Conservation (phyloP, 352 stramenopile species). For the Globisporangium parvum region DNA sequence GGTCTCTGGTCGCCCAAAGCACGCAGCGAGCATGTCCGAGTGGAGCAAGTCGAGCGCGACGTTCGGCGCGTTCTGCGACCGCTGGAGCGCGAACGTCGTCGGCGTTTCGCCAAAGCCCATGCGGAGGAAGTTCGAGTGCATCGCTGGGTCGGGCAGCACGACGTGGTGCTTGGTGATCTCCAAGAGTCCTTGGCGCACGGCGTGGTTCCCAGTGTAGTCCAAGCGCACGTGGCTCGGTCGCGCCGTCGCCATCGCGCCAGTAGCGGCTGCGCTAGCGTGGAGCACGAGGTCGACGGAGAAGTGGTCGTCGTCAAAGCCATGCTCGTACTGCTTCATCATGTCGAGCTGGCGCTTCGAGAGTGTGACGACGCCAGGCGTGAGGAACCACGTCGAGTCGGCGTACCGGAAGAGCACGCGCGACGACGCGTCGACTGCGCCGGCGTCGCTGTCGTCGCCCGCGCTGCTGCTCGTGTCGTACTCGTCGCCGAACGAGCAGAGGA, state of each 20-base stretch:
- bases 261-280: constrained; percentile 24
- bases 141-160: constrained; percentile 63
- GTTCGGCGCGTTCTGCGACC: constrained; percentile 72
- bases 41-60: constrained; percentile 70
- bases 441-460: constrained; percentile 30
- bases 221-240: constrained; percentile 36
- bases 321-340: constrained; percentile 83
- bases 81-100: constrained; percentile 73
- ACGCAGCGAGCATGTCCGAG: constrained; percentile 48
- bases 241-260: constrained; percentile 8
- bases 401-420: constrained; percentile 75
- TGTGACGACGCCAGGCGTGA: constrained; percentile 56
- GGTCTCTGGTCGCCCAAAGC: constrained; percentile 27
- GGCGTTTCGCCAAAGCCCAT: constrained; percentile 72
- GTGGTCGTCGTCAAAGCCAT: constrained; percentile 74
- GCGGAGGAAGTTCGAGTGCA: constrained; percentile 79
- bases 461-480: constrained; percentile 51
- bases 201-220: constrained; percentile 62
- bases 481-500: constrained; percentile 80
- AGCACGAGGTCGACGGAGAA: constrained; percentile 80
- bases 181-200: constrained; percentile 59
- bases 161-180: constrained; percentile 81
- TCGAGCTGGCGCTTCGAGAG: constrained; percentile 70
- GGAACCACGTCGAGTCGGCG: constrained; percentile 76
- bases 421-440: constrained; percentile 34